Base-by-base conservation (phyloP, 2,329 filamentous ascomycete species). In the Fusarium denticulatum region DNA sequence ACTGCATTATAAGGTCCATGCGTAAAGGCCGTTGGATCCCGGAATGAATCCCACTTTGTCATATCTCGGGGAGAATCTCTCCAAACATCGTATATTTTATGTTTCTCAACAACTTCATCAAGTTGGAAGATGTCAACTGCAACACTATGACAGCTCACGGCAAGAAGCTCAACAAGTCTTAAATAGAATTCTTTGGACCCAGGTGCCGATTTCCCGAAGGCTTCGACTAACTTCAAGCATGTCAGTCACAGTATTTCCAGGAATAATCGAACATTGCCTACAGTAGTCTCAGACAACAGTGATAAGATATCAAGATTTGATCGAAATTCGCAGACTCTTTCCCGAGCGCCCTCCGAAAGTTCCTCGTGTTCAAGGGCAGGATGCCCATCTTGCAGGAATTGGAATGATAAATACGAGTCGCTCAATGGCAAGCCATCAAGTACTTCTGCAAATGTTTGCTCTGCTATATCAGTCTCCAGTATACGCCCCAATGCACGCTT, bases 211-310 rank as follows among this genome's bases (percentile, higher is more conserved):
- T 24, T 15, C 1, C 13, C 20, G 6, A 57, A 62, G 6, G 52
- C 28, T 2, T 16, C n/a, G 7, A 40, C 55, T 3, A 67, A 47
- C 62, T 28, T n/a, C 0, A 3, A 15, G 22, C 13, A 39, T 36
- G 3, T 49, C n/a, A 56, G n/a, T 4, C 0, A 1, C 2, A 14
- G 3, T 16, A 4, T 1, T 1, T 3, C 2, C 15, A 13, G 18
- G 6, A 7, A n/a, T 13, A 0, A 37, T 16, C 4, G 6, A n/a
- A 4, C 0, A 6, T 11, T 22, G 0, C 53, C 6, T 45, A 57
- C 53, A 3, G 28, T 1, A 1, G 22, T 3, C 0, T 57, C 10
- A 16, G 26, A 22, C 1, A 20, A 5, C 1, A 26, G 16, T 5
- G 53, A 32, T 5, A 22, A 45, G 7, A 39, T 3, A 28, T 36